phyloP scores from a whole-genome alignment of 768 basidiomycete genomes.

The Termitomyces sp. region DNA sequence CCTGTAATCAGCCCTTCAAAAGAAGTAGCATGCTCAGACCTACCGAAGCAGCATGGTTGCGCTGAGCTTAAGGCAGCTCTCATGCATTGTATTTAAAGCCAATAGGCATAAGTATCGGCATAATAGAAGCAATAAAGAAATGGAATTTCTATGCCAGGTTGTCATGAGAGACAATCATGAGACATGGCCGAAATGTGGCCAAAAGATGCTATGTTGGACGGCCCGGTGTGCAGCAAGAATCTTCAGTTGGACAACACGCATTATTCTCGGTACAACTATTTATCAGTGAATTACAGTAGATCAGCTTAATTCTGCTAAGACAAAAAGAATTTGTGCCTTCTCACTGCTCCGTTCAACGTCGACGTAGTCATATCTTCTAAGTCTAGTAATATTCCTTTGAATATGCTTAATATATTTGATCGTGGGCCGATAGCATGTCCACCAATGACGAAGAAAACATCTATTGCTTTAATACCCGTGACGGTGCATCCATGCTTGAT shows the following conservation, averaged over 20 bases:
- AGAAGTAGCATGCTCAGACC: background rate
- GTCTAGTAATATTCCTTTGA: background rate
- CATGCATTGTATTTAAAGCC: conserved; percentile 3
- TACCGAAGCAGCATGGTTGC: conserved; percentile 6
- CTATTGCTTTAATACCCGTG: background rate
- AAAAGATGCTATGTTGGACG: background rate
- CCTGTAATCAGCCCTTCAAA: background rate
- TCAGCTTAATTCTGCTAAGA: background rate
- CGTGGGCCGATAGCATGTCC: background rate
- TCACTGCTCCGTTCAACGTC: background rate
- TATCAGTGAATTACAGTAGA: background rate
- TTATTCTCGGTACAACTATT: no score
- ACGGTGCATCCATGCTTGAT: background rate
- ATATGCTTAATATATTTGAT: background rate
- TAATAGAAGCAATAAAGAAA: background rate
- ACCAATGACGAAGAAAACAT: background rate
- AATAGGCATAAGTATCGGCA: background rate
- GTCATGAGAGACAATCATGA: conserved; percentile 10
- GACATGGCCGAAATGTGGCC: background rate
- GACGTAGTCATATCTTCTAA: background rate
- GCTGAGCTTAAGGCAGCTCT: background rate
- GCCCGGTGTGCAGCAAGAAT: conserved; percentile 14
- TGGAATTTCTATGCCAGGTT: background rate
- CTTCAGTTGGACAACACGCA: background rate
- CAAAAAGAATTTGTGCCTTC: background rate